Conservation (phyloP, 768 basidiomycete species). For the Serendipita sp. region DNA sequence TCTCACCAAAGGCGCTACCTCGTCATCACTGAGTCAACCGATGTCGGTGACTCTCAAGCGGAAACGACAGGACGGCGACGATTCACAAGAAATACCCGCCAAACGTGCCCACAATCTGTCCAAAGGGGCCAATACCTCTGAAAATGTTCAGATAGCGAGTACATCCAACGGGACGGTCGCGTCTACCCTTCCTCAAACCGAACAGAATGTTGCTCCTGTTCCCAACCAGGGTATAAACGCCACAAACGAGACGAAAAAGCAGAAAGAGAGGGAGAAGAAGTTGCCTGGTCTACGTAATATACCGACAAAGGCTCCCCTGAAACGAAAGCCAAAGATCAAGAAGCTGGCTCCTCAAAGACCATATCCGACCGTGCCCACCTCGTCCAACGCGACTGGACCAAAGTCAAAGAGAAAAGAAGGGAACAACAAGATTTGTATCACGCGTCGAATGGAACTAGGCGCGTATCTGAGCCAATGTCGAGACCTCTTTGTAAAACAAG, state of each 20-base stretch:
- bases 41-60: constrained; percentile 3
- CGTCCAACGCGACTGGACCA: constrained; percentile 68
- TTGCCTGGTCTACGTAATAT: neutral
- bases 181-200: neutral
- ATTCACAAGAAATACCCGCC: neutral
- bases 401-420: constrained; percentile 64
- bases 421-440: constrained; percentile 65
- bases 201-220: neutral
- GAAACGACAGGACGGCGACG: neutral
- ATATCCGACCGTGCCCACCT: constrained; percentile 55
- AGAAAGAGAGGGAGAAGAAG: neutral
- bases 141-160: neutral
- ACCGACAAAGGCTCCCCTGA: neutral
- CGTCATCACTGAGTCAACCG: too few species aligned
- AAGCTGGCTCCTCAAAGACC: constrained; percentile 62
- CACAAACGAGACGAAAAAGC: neutral
- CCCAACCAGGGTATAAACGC: neutral
- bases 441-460: constrained; percentile 56
- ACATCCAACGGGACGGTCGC: neutral
- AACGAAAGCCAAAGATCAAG: constrained; percentile 25
- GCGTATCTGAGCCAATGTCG: constrained; percentile 68
- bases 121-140: neutral
- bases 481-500: constrained; percentile 50
- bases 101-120: neutral
- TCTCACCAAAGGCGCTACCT: neutral